A percentile compares a stretch with the other conserved stretches of the same genome.
Conservation (phyloP, 2,329 filamentous ascomycete species). For the Penicillium sp. region DNA sequence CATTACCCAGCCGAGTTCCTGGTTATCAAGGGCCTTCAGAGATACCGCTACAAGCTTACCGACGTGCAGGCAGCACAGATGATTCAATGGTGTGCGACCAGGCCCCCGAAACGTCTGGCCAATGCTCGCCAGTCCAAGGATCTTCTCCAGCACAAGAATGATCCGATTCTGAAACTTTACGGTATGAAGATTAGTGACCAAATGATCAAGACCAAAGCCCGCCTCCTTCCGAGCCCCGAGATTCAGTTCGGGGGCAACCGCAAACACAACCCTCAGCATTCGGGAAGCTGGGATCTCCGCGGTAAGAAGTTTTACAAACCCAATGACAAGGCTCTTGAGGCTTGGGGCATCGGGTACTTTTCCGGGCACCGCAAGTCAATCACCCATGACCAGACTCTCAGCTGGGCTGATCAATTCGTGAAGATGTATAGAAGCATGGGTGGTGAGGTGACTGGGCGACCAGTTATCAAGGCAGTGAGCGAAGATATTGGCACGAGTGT, state of each 20-base stretch:
- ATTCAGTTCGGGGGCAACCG: conserved; percentile 63
- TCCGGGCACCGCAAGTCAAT: conserved; percentile 52
- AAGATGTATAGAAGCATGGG: conserved; percentile 61
- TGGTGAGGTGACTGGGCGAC: conserved; percentile 51
- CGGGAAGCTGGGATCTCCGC: conserved; percentile 83
- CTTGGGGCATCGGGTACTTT: conserved; percentile 74
- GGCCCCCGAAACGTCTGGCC: conserved; percentile 64
- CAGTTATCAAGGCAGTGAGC: conserved; percentile 43
- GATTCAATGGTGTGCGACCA: conserved; percentile 90
- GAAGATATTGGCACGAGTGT: conserved; percentile 54
- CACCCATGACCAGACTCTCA: conserved; percentile 45
- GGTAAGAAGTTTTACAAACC: conserved; percentile 70
- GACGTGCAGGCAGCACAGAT: conserved; percentile 71
- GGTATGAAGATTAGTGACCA: conserved; percentile 65
- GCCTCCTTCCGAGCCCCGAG: conserved; percentile 66
- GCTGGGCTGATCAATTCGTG: conserved; percentile 61
- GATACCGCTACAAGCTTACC: conserved; percentile 57
- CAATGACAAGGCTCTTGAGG: conserved; percentile 61
- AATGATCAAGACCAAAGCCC: conserved; percentile 67
- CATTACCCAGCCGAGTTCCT: conserved; percentile 56
- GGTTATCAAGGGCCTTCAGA: conserved; percentile 53
- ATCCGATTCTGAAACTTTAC: conserved; percentile 69
- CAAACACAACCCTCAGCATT: conserved; percentile 58
- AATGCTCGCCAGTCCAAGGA: conserved; percentile 67
- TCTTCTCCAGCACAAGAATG: conserved; percentile 64